Conservation (phyloP, 805 yeast genomes). For the Peterozyma toletana region DNA sequence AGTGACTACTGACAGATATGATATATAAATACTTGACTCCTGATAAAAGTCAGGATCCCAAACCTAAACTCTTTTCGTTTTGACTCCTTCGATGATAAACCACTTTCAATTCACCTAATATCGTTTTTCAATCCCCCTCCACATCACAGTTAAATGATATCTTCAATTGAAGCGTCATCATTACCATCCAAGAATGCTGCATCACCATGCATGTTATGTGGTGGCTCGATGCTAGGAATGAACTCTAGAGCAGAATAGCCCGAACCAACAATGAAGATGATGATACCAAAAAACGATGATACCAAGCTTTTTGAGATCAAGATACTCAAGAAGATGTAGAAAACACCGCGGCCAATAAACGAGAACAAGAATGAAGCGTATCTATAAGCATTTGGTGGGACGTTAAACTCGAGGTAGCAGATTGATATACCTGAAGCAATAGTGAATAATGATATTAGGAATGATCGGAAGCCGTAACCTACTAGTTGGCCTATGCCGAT, state of each 20-base stretch:
- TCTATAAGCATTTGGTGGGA: slow-evolving; percentile 54
- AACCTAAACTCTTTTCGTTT: too few relatives aligned
- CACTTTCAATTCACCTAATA: too few relatives aligned
- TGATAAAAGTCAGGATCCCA: too few relatives aligned
- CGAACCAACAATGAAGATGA: slow-evolving; percentile 56
- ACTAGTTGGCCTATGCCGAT: slow-evolving; percentile 45
- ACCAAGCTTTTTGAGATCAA: slow-evolving; percentile 45
- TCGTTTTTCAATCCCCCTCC: too few relatives aligned
- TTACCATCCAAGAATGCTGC: slow-evolving; percentile 24
- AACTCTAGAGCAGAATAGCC: slow-evolving; percentile 59
- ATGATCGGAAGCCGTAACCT: slow-evolving; percentile 26
- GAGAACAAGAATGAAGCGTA: slow-evolving; percentile 66
- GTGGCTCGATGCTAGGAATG: slow-evolving; percentile 69
- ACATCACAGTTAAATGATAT: slow-evolving; percentile 17
- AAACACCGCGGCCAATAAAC: slow-evolving; percentile 68
- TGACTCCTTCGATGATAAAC: too few relatives aligned
- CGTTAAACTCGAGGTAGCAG: slow-evolving; percentile 36
- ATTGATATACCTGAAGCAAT: slow-evolving; percentile 47
- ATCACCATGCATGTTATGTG: slow-evolving; percentile 68
- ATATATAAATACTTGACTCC: too few relatives aligned
- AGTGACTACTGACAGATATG: too few relatives aligned
- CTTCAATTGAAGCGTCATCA: slow-evolving; percentile 17
- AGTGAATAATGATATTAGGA: slow-evolving; percentile 53
- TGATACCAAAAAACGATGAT: slow-evolving; percentile 48
- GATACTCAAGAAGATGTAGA: slow-evolving; percentile 44